These are phyloP conservation scores for Carpinus viminea DNA, from an alignment of 306 rosid genomes.

Conservation along the genomic window DNA sequence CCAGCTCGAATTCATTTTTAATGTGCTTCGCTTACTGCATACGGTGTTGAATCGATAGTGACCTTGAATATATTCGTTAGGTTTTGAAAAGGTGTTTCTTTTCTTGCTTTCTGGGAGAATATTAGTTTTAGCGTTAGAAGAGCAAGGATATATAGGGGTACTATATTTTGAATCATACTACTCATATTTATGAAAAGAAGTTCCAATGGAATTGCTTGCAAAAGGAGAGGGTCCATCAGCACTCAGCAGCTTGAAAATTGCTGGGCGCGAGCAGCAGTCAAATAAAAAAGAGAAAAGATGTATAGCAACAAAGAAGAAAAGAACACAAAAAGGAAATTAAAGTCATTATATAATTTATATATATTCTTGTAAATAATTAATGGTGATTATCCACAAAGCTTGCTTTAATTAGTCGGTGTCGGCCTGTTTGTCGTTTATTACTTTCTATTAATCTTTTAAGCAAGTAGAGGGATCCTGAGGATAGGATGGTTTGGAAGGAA, in stretches of 20 bases:
- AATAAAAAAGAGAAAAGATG: background rate
- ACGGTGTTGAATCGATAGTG: too few relatives aligned
- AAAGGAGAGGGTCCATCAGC: background rate
- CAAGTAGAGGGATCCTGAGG: too few relatives aligned
- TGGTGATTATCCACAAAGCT: background rate
- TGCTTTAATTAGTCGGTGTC: background rate
- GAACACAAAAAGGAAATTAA: background rate
- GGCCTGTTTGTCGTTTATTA: background rate
- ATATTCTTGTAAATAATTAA: too few relatives aligned
- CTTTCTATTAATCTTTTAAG: too few relatives aligned
- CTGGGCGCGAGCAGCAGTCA: background rate
- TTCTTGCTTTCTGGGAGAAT: background rate
- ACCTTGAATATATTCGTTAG: background rate
- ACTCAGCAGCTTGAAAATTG: too few relatives aligned
- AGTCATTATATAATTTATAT: background rate
- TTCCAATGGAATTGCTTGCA: background rate
- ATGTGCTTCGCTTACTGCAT: too few relatives aligned
- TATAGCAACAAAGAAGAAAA: background rate
- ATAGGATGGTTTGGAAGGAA: slow-evolving; percentile 13
- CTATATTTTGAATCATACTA: background rate
- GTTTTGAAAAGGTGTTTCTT: too few relatives aligned
- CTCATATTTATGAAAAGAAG: slow-evolving; percentile 1
- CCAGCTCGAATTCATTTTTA: too few relatives aligned
- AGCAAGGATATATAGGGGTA: background rate
- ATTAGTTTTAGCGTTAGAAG: background rate